Percentiles rank a stretch among this genome's conserved stretches.
These are phyloP conservation scores for Solanum gandarillasii DNA, from an alignment of 257 asterid genomes.

Conservation along the genomic window DNA sequence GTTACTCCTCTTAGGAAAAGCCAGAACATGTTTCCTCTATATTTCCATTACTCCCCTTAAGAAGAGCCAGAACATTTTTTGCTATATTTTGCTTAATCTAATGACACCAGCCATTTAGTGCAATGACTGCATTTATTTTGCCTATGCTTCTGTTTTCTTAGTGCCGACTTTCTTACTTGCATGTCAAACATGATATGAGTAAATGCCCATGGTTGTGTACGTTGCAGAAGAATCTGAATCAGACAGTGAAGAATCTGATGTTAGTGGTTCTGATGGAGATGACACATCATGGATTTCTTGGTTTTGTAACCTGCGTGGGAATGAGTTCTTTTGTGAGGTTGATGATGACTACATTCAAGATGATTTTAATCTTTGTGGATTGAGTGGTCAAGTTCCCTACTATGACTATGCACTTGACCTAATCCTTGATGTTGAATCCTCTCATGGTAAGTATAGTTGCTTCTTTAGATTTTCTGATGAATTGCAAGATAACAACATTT, in stretches of 20 bases:
- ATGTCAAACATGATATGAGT: neutral
- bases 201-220: neutral
- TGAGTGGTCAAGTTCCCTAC: constrained; percentile 94
- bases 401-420: constrained; percentile 95
- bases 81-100: neutral
- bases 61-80: neutral
- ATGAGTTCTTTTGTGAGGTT: constrained; percentile 91
- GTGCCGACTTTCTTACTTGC: neutral
- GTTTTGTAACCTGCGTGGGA: constrained; percentile 97
- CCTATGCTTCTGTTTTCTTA: neutral
- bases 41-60: neutral
- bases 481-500: neutral
- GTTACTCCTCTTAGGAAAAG: neutral
- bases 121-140: neutral
- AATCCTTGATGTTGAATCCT: constrained; percentile 88
- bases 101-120: neutral
- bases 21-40: neutral
- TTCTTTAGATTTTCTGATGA: neutral
- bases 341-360: constrained; percentile 97
- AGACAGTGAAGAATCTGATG: constrained; percentile 90
- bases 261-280: constrained; percentile 95
- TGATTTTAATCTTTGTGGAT: constrained; percentile 91
- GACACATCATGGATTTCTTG: constrained; percentile 98
- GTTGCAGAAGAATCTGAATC: constrained; percentile 86
- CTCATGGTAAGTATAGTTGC: constrained; percentile 57